Base-by-base conservation (phyloP, 148 eudicot genomes). In the Nepenthes mirabilis region DNA sequence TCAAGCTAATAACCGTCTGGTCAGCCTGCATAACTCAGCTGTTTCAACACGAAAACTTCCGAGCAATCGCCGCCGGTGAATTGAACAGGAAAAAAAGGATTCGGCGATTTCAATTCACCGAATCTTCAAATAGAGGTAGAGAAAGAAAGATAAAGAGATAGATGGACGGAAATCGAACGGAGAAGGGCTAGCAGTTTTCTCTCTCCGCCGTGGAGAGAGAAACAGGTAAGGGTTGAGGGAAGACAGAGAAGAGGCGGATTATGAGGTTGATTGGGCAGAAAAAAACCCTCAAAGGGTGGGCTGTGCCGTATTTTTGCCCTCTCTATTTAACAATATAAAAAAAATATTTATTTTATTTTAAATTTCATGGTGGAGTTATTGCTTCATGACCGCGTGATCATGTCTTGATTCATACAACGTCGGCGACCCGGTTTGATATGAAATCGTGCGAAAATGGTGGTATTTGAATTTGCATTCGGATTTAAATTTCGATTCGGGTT, bases 1-100 rank as follows among this genome's bases (percentile, higher is more conserved):
- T 82, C 85, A 91, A 83, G 76, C 95, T 91, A 74, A 91, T 78
- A 55, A 82, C 86, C 52, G 98, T 86, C 72, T 82, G 88, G 75
- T 91, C 98, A 74, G 83, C 79, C 85, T 83, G 94, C 96, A 87
- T 91, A 82, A 75, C 84, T 86, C 72, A 60, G 59, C 58, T 55
- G 10, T 4, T 33, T 32, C 36, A 55, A 55, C 36, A 9, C 6
- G 3, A 9, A 6, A 55, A 55, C 11, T 1, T 8, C 37, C 13
- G 13, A 55, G 3, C 58, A 23, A 67, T 63, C 69, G 43, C 58
- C 57, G 68, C 61, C 68, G 74, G 59, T 57, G 67, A 59, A 66
- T 59, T 49, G 52, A 60, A 33, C 36, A 53, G 52, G 34, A 37
- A 58, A 55, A 45, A 33, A 10, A 34, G 37, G 23, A 23, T 23